Percentiles rank a stretch among this genome's conserved stretches.
Evolutionary conservation across 108 stramenopile species (phyloP).

Genomic region (Nitzschia sp.): DNA sequence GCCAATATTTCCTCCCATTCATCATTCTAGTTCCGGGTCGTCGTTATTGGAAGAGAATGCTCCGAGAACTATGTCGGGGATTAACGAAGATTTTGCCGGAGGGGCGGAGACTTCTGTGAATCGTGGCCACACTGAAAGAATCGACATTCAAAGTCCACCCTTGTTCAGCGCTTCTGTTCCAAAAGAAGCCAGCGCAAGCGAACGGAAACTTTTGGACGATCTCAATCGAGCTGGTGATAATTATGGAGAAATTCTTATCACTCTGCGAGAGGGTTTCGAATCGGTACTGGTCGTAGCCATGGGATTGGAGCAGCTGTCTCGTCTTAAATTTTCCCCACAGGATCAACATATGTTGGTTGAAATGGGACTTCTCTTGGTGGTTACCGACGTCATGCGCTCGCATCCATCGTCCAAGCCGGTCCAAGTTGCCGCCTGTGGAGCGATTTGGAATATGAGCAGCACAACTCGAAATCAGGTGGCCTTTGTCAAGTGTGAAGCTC

Average conservation of each 20-base stretch:
- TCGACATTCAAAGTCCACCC: neutral
- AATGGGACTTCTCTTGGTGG: conserved; percentile 36
- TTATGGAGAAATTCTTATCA: conserved; percentile 22
- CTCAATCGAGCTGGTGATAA: conserved; percentile 14
- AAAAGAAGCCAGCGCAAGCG: neutral
- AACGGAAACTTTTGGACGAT: conserved; percentile 5
- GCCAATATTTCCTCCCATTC: conserved; percentile 28
- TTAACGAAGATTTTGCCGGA: neutral
- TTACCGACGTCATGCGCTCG: conserved; percentile 49
- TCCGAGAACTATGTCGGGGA: neutral
- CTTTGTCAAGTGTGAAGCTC: conserved; percentile 48
- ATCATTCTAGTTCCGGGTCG: neutral
- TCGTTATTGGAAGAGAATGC: neutral
- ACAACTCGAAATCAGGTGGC: conserved; percentile 44
- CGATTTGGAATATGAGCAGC: conserved; percentile 55
- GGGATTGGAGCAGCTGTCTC: conserved; percentile 30
- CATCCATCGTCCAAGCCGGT: conserved; percentile 29
- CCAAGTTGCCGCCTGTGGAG: conserved; percentile 57
- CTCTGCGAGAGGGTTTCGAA: conserved; percentile 13
- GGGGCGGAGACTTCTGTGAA: too few species aligned
- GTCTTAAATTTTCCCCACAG: conserved; percentile 22
- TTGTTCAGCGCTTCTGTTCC: neutral
- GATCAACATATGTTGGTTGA: conserved; percentile 33
- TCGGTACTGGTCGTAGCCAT: neutral
- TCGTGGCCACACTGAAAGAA: too few species aligned